Evolutionary conservation across 768 basidiomycete genomes (phyloP).

Genomic region (Psilocybe subaeruginosa): DNA sequence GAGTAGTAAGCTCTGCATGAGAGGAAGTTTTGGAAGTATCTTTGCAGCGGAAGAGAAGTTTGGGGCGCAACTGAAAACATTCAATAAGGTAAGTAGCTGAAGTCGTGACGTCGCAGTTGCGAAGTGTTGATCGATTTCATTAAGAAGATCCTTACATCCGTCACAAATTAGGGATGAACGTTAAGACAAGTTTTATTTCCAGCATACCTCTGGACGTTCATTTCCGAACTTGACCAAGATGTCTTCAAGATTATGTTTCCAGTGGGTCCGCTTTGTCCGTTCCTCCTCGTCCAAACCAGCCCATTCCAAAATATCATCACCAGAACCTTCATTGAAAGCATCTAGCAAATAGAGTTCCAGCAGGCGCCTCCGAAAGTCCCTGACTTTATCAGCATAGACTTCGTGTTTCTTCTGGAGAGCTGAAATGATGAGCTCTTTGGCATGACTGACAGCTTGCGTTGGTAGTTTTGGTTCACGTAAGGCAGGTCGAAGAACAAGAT

Average conservation of each 20-base stretch:
- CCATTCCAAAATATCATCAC: slow-evolving; percentile 76
- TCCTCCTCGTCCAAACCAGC: slow-evolving; percentile 66
- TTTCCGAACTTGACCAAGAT: slow-evolving; percentile 68
- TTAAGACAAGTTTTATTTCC: slow-evolving; percentile 3
- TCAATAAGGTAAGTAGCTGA: slow-evolving; percentile 70
- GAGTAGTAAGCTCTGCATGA: slow-evolving; percentile 65
- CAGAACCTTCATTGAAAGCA: slow-evolving; percentile 75
- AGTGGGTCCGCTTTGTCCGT: slow-evolving; percentile 58
- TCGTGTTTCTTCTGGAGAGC: slow-evolving; percentile 59
- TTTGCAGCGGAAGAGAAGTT: slow-evolving; percentile 51
- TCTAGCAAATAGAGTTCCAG: slow-evolving; percentile 80
- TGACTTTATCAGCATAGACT: slow-evolving; percentile 46
- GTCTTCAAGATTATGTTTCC: slow-evolving; percentile 83
- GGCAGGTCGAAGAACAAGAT: slow-evolving; percentile 76
- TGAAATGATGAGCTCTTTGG: slow-evolving; percentile 71
- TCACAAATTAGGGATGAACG: slow-evolving; percentile 9
- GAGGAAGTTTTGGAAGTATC: slow-evolving; percentile 59
- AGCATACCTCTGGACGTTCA: slow-evolving; percentile 63
- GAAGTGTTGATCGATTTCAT: slow-evolving; percentile 68
- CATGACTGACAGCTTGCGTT: slow-evolving; percentile 57
- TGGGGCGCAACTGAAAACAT: slow-evolving; percentile 58
- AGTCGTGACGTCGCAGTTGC: slow-evolving; percentile 61
- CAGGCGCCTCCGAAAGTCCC: slow-evolving; percentile 68
- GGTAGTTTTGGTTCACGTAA: slow-evolving; percentile 75
- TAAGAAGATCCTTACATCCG: slow-evolving; percentile 62